These are phyloP conservation scores for Phytophthora chlamydospora DNA, from an alignment of 352 stramenopile genomes.

Conservation along the genomic window DNA sequence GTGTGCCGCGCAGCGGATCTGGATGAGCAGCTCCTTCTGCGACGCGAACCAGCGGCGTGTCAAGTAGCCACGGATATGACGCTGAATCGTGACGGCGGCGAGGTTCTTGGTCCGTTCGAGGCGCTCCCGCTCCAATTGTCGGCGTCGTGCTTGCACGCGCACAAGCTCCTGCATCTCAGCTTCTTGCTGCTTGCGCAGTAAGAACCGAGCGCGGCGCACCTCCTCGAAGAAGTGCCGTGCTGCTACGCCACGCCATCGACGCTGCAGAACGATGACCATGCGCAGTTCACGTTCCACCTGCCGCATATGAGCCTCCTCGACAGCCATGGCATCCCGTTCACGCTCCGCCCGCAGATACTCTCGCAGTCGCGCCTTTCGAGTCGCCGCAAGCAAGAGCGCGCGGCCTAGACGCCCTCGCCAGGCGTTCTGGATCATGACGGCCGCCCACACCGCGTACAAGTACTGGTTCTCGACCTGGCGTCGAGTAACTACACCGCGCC, in stretches of 20 bases:
- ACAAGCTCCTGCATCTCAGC: constrained; percentile 73
- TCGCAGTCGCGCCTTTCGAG: constrained; percentile 59
- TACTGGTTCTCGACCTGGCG: constrained; percentile 64
- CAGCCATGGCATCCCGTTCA: constrained; percentile 62
- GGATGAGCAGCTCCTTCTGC: constrained; percentile 57
- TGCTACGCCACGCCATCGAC: constrained; percentile 73
- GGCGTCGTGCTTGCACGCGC: constrained; percentile 50
- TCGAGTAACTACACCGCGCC: constrained; percentile 54
- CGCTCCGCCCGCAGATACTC: constrained; percentile 75
- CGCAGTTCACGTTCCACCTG: constrained; percentile 58
- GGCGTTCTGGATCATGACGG: constrained; percentile 70
- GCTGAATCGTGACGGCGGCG: constrained; percentile 73
- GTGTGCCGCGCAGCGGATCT: constrained; percentile 54
- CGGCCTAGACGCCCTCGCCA: constrained; percentile 68
- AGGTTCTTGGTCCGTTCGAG: constrained; percentile 49
- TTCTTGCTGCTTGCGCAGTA: constrained; percentile 72
- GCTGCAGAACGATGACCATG: constrained; percentile 71
- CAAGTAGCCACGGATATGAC: constrained; percentile 66
- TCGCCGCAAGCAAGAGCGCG: constrained; percentile 54
- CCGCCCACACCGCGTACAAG: constrained; percentile 65
- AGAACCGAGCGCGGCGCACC: constrained; percentile 56
- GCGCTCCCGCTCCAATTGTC: constrained; percentile 57
- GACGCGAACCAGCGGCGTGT: constrained; percentile 55
- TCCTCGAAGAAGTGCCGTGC: constrained; percentile 68
- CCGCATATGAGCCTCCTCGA: constrained; percentile 47